These are phyloP conservation scores for Abelmoschus esculentus DNA, from an alignment of 345 rosid species.

Conservation along the genomic window DNA sequence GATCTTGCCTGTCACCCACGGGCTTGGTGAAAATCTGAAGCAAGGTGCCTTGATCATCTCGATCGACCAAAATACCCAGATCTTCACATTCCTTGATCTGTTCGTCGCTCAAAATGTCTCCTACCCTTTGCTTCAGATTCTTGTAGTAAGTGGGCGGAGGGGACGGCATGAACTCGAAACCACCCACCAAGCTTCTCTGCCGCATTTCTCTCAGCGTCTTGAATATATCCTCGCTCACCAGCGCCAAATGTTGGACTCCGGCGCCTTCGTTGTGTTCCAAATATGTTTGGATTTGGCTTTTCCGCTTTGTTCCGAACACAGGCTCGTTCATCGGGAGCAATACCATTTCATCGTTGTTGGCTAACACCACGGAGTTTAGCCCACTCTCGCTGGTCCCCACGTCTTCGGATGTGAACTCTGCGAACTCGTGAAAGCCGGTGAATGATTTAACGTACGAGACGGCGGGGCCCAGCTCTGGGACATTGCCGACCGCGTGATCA, in stretches of 20 bases:
- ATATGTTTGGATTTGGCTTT: slow-evolving; percentile 92
- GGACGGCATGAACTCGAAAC: slow-evolving; percentile 90
- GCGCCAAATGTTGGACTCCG: slow-evolving; percentile 79
- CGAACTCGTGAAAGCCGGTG: slow-evolving; percentile 90
- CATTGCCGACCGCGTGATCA: slow-evolving; percentile 93
- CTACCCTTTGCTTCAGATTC: slow-evolving; percentile 65
- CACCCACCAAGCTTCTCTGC: slow-evolving; percentile 69
- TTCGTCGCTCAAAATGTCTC: slow-evolving; percentile 66
- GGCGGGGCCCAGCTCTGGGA: slow-evolving; percentile 59
- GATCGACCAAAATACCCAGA: slow-evolving; percentile 81
- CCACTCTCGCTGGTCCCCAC: slow-evolving; percentile 92
- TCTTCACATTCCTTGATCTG: slow-evolving; percentile 86
- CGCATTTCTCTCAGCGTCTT: slow-evolving; percentile 75
- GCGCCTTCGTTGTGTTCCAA: slow-evolving; percentile 91
- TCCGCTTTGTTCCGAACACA: slow-evolving; percentile 79
- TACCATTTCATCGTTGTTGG: slow-evolving; percentile 72
- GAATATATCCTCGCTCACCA: slow-evolving; percentile 68
- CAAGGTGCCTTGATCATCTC: slow-evolving; percentile 93
- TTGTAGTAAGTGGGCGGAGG: slow-evolving; percentile 82
- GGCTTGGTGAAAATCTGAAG: slow-evolving; percentile 98
- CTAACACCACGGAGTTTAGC: slow-evolving; percentile 66
- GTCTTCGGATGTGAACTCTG: slow-evolving; percentile 87
- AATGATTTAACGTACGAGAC: slow-evolving; percentile 54
- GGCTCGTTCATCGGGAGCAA: slow-evolving; percentile 86
- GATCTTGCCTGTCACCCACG: slow-evolving; percentile 62